Evolutionary conservation across 495 filamentous ascomycete genomes (phyloP).

Genomic region (Parathielavia appendiculata): DNA sequence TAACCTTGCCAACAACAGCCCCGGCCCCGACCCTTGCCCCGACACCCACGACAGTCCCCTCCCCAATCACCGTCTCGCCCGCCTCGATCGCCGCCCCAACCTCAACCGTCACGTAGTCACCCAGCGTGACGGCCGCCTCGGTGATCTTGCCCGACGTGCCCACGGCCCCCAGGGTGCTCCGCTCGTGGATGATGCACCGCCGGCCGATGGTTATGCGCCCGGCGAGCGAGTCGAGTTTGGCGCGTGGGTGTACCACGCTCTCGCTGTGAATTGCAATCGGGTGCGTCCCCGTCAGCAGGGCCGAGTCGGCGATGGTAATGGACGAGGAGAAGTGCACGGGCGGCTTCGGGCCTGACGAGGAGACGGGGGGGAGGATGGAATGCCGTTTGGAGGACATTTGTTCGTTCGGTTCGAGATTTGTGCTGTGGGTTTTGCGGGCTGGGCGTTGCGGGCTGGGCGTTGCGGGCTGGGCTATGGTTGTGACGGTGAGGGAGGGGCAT

Average conservation of each 20-base stretch:
- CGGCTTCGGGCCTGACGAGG: constrained; percentile 50
- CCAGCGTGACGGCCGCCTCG: constrained; percentile 45
- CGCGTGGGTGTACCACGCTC: constrained; percentile 78
- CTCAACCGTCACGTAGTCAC: constrained; percentile 56
- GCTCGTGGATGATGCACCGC: constrained; percentile 72
- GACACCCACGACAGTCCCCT: constrained; percentile 58
- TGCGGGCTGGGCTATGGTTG: background rate
- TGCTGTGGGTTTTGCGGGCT: background rate
- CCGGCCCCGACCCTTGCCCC: constrained; percentile 56
- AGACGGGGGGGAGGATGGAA: constrained; percentile 44
- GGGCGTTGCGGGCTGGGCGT: background rate
- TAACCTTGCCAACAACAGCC: constrained; percentile 59
- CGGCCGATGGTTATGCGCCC: constrained; percentile 70
- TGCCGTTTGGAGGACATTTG: constrained; percentile 44
- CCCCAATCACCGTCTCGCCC: constrained; percentile 53
- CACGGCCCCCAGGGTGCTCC: constrained; percentile 52
- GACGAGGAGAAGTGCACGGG: constrained; percentile 65
- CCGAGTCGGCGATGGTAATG: constrained; percentile 71
- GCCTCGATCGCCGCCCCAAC: constrained; percentile 57
- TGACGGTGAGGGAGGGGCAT: background rate
- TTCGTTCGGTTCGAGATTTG: background rate
- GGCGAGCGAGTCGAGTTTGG: constrained; percentile 59
- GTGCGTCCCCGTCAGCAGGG: constrained; percentile 64
- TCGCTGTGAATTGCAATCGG: constrained; percentile 64
- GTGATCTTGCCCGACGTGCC: constrained; percentile 26